Conservation (phyloP, 192 early-diverging fungal species). For the Dissophora globulifera region DNA sequence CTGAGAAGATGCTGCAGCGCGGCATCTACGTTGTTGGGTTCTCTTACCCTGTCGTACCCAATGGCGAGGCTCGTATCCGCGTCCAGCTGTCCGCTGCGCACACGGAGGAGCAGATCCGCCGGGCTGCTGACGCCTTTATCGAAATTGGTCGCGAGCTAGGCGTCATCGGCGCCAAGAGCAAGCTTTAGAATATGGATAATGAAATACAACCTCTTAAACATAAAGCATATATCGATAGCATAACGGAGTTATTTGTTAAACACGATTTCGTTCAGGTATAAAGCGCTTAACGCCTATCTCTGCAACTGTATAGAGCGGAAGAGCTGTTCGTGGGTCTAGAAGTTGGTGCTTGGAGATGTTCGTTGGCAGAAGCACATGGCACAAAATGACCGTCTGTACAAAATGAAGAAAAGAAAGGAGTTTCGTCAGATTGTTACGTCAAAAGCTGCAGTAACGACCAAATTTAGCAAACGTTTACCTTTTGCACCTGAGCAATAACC, state of each 20-base stretch:
- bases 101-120: slow-evolving; percentile 77
- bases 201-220: not conserved
- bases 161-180: slow-evolving; percentile 51
- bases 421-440: not conserved
- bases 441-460: not conserved
- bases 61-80: slow-evolving; percentile 94
- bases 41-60: slow-evolving; percentile 94
- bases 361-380: slow-evolving; percentile 56
- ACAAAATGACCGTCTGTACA: slow-evolving; percentile 55
- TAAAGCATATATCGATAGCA: not conserved
- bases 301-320: slow-evolving; percentile 26
- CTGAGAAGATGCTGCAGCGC: slow-evolving; percentile 90
- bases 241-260: slow-evolving; percentile 4
- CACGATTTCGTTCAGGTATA: slow-evolving; percentile 44
- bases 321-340: slow-evolving; percentile 21
- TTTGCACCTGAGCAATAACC: slow-evolving; percentile 67
- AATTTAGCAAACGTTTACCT: slow-evolving; percentile 43
- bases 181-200: too few species aligned
- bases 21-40: slow-evolving; percentile 96
- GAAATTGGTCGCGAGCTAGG: slow-evolving; percentile 48
- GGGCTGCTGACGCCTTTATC: slow-evolving; percentile 82
- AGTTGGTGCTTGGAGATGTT: slow-evolving; percentile 8
- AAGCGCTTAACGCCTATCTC: slow-evolving; percentile 53
- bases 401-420: not conserved
- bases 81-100: slow-evolving; percentile 97